A percentile compares a stretch with the other conserved stretches of the same genome.
Conservation (phyloP, 2,329 filamentous ascomycete species). For the Fragosphaeria purpurea region DNA sequence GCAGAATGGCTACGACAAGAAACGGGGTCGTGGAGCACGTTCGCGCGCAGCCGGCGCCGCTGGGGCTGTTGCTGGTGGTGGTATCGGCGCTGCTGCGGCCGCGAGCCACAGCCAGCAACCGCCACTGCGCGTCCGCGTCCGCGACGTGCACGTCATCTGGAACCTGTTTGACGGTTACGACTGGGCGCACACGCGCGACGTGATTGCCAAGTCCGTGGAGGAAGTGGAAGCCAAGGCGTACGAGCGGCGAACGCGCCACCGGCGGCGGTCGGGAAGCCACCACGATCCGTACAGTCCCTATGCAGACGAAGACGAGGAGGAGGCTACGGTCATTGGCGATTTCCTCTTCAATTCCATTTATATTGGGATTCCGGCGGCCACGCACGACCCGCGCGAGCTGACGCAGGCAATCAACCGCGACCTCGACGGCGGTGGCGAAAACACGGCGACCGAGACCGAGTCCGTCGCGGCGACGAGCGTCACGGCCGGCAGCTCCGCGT, state of each 20-base stretch:
- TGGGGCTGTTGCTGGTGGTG: not conserved
- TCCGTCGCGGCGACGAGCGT: slow-evolving; percentile 58
- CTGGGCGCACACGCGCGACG: slow-evolving; percentile 78
- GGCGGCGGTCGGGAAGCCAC: slow-evolving; percentile 38
- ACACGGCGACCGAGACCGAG: slow-evolving; percentile 78
- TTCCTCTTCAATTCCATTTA: slow-evolving; percentile 99
- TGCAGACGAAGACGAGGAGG: slow-evolving; percentile 62
- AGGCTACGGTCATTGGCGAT: slow-evolving; percentile 73
- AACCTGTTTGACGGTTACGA: slow-evolving; percentile 97
- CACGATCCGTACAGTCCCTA: slow-evolving; percentile 28
- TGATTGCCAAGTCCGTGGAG: slow-evolving; percentile 79
- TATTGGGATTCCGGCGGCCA: slow-evolving; percentile 72
- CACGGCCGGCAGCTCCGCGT: slow-evolving; percentile 24
- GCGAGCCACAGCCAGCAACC: slow-evolving; percentile 18
- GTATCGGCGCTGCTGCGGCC: slow-evolving; percentile 30
- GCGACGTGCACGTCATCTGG: slow-evolving; percentile 92
- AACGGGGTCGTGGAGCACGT: slow-evolving; percentile 33
- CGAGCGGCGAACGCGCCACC: slow-evolving; percentile 54
- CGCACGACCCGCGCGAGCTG: slow-evolving; percentile 74
- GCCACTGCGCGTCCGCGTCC: slow-evolving; percentile 67
- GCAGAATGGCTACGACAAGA: slow-evolving; percentile 62
- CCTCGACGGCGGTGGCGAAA: slow-evolving; percentile 47
- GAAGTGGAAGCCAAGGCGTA: slow-evolving; percentile 76
- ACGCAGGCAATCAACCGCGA: slow-evolving; percentile 77
- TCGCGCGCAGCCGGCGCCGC: not conserved